Percentiles rank a stretch among this genome's conserved stretches.
These are phyloP conservation scores for Discostella stelligeroides DNA, from an alignment of 108 stramenopile species.

Conservation along the genomic window DNA sequence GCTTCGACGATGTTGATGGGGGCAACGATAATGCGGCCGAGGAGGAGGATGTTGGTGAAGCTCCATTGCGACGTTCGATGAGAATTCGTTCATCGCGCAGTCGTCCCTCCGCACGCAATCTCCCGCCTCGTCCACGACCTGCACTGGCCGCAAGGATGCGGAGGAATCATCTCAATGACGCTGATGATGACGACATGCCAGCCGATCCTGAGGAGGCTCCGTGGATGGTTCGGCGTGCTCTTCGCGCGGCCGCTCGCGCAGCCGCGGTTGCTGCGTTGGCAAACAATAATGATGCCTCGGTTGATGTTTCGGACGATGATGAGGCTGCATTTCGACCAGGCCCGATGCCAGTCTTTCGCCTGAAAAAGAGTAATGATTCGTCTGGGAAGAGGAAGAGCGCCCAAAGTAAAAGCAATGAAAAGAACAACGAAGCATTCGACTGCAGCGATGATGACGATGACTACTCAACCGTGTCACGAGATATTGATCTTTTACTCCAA, in stretches of 20 bases:
- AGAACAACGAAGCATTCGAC: conserved; percentile 4
- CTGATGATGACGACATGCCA: conserved; percentile 3
- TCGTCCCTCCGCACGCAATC: neutral
- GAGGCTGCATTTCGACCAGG: conserved; percentile 20
- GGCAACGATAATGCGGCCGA: conserved; percentile 7
- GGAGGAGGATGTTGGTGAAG: conserved; percentile 2
- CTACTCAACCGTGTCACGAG: conserved; percentile 22
- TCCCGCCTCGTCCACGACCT: conserved; percentile 4
- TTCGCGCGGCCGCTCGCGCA: neutral
- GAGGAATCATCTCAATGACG: conserved; percentile 13
- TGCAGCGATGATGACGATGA: conserved; percentile 25
- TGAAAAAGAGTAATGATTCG: conserved; percentile 17
- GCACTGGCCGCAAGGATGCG: neutral
- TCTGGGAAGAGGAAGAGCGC: conserved; percentile 25
- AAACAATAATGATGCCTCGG: conserved; percentile 23
- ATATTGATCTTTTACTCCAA: conserved; percentile 7
- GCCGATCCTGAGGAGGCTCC: neutral
- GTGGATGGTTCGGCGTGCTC: conserved; percentile 6
- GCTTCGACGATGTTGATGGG: conserved; percentile 10
- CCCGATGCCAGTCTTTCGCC: conserved; percentile 25
- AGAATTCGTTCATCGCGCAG: conserved; percentile 12
- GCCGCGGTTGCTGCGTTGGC: conserved; percentile 14
- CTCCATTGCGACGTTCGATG: conserved; percentile 14
- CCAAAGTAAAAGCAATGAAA: conserved; percentile 11
- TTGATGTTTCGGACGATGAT: conserved; percentile 29